These are phyloP conservation scores for Calocybe cyanea DNA, from an alignment of 768 basidiomycete species.

Conservation along the genomic window DNA sequence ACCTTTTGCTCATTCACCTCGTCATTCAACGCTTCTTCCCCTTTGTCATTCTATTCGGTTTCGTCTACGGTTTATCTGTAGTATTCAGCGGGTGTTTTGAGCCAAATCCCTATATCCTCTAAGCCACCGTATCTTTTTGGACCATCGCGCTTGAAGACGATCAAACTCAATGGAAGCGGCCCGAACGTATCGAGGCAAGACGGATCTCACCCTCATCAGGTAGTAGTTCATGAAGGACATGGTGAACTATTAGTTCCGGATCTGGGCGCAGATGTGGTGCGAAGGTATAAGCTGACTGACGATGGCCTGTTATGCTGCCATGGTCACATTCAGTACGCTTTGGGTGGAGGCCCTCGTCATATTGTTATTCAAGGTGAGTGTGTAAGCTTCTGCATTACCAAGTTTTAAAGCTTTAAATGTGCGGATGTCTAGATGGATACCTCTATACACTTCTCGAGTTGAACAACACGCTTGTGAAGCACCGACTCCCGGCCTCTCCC, in stretches of 20 bases:
- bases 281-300: slow-evolving; percentile 42
- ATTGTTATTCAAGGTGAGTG: slow-evolving; percentile 59
- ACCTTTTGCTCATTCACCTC: too few relatives aligned
- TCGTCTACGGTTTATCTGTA: slow-evolving; percentile 22
- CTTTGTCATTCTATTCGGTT: neutral
- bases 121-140: slow-evolving; percentile 40
- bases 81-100: slow-evolving; percentile 67
- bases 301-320: slow-evolving; percentile 45
- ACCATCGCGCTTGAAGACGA: slow-evolving; percentile 23
- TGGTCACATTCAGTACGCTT: slow-evolving; percentile 44
- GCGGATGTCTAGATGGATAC: slow-evolving; percentile 41
- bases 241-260: slow-evolving; percentile 70
- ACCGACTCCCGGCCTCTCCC: slow-evolving; percentile 45
- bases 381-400: neutral
- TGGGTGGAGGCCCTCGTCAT: slow-evolving; percentile 72
- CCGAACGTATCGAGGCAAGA: slow-evolving; percentile 68
- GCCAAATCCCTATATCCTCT: slow-evolving; percentile 52
- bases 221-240: slow-evolving; percentile 42
- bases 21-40: too few relatives aligned
- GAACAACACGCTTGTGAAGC: slow-evolving; percentile 51
- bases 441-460: slow-evolving; percentile 72
- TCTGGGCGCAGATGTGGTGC: slow-evolving; percentile 69
- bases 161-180: slow-evolving; percentile 52
- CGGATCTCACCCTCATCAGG: slow-evolving; percentile 75
- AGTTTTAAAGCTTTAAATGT: neutral